These are phyloP conservation scores for Lactarius hatsudake DNA, from an alignment of 768 basidiomycete species.

Conservation along the genomic window DNA sequence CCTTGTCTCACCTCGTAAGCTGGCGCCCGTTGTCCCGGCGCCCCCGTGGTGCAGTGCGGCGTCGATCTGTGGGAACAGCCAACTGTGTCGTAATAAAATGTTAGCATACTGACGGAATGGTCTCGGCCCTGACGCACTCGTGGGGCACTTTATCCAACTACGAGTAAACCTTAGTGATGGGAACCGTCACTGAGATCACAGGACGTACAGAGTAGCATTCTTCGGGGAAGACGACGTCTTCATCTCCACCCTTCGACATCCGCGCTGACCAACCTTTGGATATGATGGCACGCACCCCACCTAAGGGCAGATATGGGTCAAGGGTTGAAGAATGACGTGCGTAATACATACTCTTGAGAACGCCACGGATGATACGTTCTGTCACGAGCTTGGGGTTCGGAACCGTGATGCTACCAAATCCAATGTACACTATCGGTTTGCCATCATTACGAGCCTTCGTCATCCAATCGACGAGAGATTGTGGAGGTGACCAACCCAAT, in stretches of 20 bases:
- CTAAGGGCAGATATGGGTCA: conserved; percentile 32
- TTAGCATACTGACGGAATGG: conserved; percentile 3
- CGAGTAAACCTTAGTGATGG: conserved; percentile 25
- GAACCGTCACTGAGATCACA: neutral
- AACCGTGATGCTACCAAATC: conserved; percentile 69
- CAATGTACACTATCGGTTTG: conserved; percentile 67
- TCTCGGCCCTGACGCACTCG: conserved; percentile 37
- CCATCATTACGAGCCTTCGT: conserved; percentile 49
- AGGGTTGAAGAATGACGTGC: neutral
- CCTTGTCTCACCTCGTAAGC: conserved; percentile 41
- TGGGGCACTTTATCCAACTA: conserved; percentile 64
- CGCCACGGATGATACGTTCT: conserved; percentile 54
- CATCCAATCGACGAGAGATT: conserved; percentile 53
- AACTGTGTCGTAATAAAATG: conserved; percentile 34
- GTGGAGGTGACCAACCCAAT: conserved; percentile 52
- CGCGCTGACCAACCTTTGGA: conserved; percentile 66
- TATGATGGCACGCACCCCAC: conserved; percentile 63
- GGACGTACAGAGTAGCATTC: conserved; percentile 45
- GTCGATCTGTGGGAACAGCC: conserved; percentile 59
- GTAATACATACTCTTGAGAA: conserved; percentile 50
- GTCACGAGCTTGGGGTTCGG: conserved; percentile 55
- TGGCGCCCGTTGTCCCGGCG: conserved; percentile 69
- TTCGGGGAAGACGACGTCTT: conserved; percentile 47
- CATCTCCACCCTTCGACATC: conserved; percentile 42
- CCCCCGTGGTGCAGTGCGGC: conserved; percentile 69